These are phyloP conservation scores for Lasiodiplodia gonubiensis DNA, from an alignment of 2,329 filamentous ascomycete genomes.

Conservation along the genomic window DNA sequence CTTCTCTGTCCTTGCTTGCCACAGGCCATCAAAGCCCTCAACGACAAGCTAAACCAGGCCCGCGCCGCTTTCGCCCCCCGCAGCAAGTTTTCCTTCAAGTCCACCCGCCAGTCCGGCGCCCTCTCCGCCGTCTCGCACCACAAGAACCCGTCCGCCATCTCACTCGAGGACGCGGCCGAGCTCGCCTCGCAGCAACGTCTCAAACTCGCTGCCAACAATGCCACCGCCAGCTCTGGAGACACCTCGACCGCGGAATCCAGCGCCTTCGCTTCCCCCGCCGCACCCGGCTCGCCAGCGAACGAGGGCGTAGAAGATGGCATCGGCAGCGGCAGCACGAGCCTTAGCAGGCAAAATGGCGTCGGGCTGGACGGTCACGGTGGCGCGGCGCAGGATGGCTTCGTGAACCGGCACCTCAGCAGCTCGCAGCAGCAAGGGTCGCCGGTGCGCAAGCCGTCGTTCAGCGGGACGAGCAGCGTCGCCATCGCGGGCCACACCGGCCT, in stretches of 20 bases:
- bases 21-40: conserved; percentile 78
- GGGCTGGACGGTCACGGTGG: conserved; percentile 40
- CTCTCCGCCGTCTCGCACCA: conserved; percentile 55
- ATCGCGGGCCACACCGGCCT: conserved; percentile 71
- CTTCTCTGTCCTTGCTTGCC: not conserved
- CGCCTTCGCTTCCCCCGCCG: conserved; percentile 16
- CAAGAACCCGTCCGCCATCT: conserved; percentile 62
- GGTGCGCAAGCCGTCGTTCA: conserved; percentile 60
- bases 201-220: conserved; percentile 36
- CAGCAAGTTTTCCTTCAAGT: conserved; percentile 83
- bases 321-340: not conserved
- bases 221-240: conserved; percentile 4
- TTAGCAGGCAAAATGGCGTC: conserved; percentile 30
- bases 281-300: conserved; percentile 18
- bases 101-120: conserved; percentile 45
- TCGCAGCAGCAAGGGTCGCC: conserved; percentile 31
- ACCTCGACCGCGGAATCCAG: conserved; percentile 28
- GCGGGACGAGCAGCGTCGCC: conserved; percentile 62
- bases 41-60: conserved; percentile 76
- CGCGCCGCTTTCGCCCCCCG: conserved; percentile 72
- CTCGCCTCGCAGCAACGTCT: conserved; percentile 56
- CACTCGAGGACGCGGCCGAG: conserved; percentile 62
- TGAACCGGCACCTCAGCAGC: conserved; percentile 28
- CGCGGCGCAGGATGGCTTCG: conserved; percentile 33
- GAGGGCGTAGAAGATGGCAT: conserved; percentile 29